Base-by-base conservation (phyloP, 768 basidiomycete genomes). In the Hericium alpestre region DNA sequence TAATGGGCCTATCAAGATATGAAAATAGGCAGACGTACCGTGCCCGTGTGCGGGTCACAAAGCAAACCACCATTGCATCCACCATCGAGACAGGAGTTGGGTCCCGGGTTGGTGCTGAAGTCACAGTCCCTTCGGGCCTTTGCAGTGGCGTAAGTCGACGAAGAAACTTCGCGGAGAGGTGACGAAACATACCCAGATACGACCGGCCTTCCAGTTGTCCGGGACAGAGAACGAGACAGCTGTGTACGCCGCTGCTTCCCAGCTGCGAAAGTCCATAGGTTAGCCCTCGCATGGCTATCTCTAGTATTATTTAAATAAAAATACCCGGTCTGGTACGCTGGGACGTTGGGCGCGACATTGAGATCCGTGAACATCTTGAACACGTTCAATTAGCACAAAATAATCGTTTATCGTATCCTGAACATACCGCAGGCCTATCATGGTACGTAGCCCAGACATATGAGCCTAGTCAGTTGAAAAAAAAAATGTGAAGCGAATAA, bases 41-140 rank as follows among this genome's bases (percentile, higher is more conserved):
- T 65, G 15, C 66, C 66, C 2, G 57, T 59, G 15, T 46, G 20
- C 5, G 54, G 40, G 56, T 66, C 66, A 23, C 66, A 67, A 18
- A 64, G 49, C 10, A 67, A 51, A 39, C 67, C 67, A 7, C 66
- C 65, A 27, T 62, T 66, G 51, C 67, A 68, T 16, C 66, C 63
- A 11, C 66, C 66, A 5, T 58, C 59, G 13, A 64, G 52, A 48
- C 66, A 67, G n/a, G 65, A 40, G 6, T 20, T 60, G 7, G 65
- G 56, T 3, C 63, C 66, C 13, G 57, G 25, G 13, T 53, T 53
- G n/a, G 48, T 54, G 22, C 63, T 40, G 39, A 67, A 67, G 38
- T 67, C 54, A 27, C 66, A 67, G 15, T 59, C 52, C 7, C 66
- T 58, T 12, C 66, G 63, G 15, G 60, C 66, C 63, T 64, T 18